A percentile compares a stretch with the other conserved stretches of the same genome.
Evolutionary conservation across 208 protist species (phyloP).

Genomic region (Angomonas deanei): DNA sequence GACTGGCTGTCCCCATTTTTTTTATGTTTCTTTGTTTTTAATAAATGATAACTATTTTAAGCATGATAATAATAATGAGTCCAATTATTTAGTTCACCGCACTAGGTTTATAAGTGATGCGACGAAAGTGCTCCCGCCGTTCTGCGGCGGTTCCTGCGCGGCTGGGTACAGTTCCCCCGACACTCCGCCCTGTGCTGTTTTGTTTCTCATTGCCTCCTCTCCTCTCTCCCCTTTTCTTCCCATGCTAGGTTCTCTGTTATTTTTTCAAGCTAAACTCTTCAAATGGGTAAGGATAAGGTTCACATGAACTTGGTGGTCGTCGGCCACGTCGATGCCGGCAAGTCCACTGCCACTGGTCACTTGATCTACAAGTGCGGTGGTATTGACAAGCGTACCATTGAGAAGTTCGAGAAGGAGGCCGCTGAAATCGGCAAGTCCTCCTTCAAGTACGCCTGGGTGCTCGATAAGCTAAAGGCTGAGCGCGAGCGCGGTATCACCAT

Average conservation of each 20-base stretch:
- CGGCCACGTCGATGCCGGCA: constrained; percentile 47
- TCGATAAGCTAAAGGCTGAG: constrained; percentile 92
- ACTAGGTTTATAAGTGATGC: background rate
- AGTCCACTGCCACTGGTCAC: constrained; percentile 89
- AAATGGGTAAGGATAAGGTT: constrained; percentile 61
- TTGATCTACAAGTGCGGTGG: constrained; percentile 90
- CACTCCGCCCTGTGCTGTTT: background rate
- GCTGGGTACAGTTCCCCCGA: background rate
- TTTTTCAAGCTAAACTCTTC: background rate
- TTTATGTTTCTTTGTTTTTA: constrained; percentile 3
- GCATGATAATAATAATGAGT: background rate
- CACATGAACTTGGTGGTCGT: constrained; percentile 42
- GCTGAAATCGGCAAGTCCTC: constrained; percentile 86
- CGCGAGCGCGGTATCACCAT: constrained; percentile 92
- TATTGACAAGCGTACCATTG: constrained; percentile 87
- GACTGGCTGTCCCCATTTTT: constrained; percentile 20
- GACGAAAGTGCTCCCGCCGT: background rate
- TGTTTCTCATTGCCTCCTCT: background rate
- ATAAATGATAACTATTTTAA: background rate
- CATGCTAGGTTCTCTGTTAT: background rate
- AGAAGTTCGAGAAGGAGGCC: constrained; percentile 91
- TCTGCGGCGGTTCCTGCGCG: background rate
- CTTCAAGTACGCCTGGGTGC: constrained; percentile 93
- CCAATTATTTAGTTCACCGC: background rate
- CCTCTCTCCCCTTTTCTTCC: background rate